Base-by-base conservation (phyloP, 805 yeast species). In the Kuraishia borneana region DNA sequence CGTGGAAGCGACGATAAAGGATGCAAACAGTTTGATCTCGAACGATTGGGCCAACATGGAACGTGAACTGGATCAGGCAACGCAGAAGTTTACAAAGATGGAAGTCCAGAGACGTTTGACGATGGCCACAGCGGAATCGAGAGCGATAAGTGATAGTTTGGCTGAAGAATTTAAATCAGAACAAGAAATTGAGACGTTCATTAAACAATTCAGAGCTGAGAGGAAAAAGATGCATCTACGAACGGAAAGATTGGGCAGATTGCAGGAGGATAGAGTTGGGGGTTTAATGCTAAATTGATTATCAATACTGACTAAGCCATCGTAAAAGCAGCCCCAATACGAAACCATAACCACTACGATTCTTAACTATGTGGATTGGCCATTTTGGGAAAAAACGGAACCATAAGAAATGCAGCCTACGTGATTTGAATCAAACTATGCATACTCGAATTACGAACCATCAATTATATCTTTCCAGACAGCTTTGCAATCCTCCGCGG, bases 241-340 rank as follows among this genome's bases (percentile, higher is more conserved):
- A 26, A 58, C 58, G 33, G 76, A 71, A 44, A 62, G 70, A 43
- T 44, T 68, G 32, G 58, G 57, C 26, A 58, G 77, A 19, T 58
- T 76, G 60, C 48, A 50, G 34, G 68, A 65, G 39, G 68, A 59
- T 32, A 41, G 70, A 31, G 64, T 63, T 3, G 57, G 50, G 2
- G 63, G 61, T 6, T 34, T 46, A 25, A 38, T 43, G 31, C 41
- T 29, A 35, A 5, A 2, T 4, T 21, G 7, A 21, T 31, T 19
- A 25, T 32, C 4, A 22, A 32, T 23, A 22, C n/a, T n/a, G n/a
- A n/a, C n/a, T n/a, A n/a, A n/a, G n/a, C n/a, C n/a, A n/a, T n/a
- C n/a, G n/a, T n/a, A n/a, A n/a, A n/a, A n/a, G n/a, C n/a, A n/a
- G n/a, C n/a, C n/a, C n/a, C n/a, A n/a, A n/a, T n/a, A n/a, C n/a